phyloP scores from a whole-genome alignment of 2,329 filamentous ascomycete genomes.

The Penicillium expansum region DNA sequence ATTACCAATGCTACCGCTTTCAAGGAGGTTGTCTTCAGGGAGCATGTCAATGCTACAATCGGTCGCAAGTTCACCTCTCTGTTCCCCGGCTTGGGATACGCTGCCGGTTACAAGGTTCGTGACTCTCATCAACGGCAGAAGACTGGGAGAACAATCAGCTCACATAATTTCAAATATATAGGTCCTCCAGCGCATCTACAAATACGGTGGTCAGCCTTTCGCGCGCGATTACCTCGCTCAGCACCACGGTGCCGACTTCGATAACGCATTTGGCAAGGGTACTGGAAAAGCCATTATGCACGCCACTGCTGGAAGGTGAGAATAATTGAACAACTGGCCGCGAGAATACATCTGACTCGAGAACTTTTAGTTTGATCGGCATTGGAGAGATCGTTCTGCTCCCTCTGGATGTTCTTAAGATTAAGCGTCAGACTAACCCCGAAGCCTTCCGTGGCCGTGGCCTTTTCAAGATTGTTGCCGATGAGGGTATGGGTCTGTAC shows the following conservation, averaged over 20 bases:
- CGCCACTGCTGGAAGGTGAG: constrained; percentile 84
- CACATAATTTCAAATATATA: constrained; percentile 31
- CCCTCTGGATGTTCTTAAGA: constrained; percentile 95
- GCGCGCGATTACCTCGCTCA: constrained; percentile 81
- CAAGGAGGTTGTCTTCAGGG: constrained; percentile 91
- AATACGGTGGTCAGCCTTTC: constrained; percentile 96
- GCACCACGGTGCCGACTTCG: constrained; percentile 80
- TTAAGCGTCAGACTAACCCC: constrained; percentile 98
- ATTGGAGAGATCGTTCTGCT: constrained; percentile 96
- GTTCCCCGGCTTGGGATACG: constrained; percentile 95
- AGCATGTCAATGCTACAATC: constrained; percentile 70
- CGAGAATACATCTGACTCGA: constrained; percentile 1
- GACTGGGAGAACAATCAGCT: background rate
- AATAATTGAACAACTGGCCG: background rate
- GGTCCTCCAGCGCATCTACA: constrained; percentile 94
- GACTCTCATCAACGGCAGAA: background rate
- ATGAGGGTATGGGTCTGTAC: constrained; percentile 95
- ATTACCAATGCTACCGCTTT: constrained; percentile 62
- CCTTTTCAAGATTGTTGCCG: constrained; percentile 80
- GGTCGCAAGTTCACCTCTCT: constrained; percentile 86
- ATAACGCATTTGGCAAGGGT: constrained; percentile 88
- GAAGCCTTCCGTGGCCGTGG: constrained; percentile 95
- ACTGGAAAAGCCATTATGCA: constrained; percentile 98
- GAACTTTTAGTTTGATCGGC: constrained; percentile 69
- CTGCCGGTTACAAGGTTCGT: constrained; percentile 87